Base-by-base conservation (phyloP, 1,284 basidiomycete genomes). In the Neolentinus lepideus region DNA sequence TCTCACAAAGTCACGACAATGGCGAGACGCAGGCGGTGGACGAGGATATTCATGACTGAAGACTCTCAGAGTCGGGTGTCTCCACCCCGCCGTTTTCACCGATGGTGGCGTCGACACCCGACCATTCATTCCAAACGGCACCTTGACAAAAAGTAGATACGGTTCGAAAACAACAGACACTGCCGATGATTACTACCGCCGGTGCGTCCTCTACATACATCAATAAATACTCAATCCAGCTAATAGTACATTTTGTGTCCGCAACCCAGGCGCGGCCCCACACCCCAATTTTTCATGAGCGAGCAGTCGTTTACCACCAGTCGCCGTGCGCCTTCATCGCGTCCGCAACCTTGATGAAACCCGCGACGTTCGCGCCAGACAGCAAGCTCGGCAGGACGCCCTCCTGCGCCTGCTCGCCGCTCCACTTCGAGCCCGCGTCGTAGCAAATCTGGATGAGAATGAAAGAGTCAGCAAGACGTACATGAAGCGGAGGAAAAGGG, bases 331-430 rank as follows among this genome's bases (percentile, higher is more conserved):
- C 81, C 65, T 75, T 78, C 83, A 87, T 88, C 54, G 85, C 87
- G 61, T 83, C 72, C 11, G 79, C 79, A 51, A 82, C 78, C 71
- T 86, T 86, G 72, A 84, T 78, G 73, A 89, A 89, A 8, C 86
- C 87, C 58, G 85, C 85, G 54, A 90, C 83, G 74, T 92, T 92
- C 63, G 87, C 86, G 52, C 88, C 88, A 33, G 75, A 72, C 46
- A 89, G 77, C 58, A 90, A 74, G 56, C 79, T 84, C 6, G 86
- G 85, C 45, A 79, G 70, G 45, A 80, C 73, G 53, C 67, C 70
- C 54, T 75, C 74, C 46, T 63, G n/a, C n/a, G n/a, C 68, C 2
- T 55, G 59, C 29, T 65, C 80, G 52, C 78, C 77, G 31, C 80
- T 77, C 79, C 79, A 89, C 64, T 83, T 77, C 62, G 71, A 69